Percentiles rank a stretch among this genome's conserved stretches.
phyloP scores from a whole-genome alignment of 1,284 basidiomycete species.

The Coriolopsis trogii region DNA sequence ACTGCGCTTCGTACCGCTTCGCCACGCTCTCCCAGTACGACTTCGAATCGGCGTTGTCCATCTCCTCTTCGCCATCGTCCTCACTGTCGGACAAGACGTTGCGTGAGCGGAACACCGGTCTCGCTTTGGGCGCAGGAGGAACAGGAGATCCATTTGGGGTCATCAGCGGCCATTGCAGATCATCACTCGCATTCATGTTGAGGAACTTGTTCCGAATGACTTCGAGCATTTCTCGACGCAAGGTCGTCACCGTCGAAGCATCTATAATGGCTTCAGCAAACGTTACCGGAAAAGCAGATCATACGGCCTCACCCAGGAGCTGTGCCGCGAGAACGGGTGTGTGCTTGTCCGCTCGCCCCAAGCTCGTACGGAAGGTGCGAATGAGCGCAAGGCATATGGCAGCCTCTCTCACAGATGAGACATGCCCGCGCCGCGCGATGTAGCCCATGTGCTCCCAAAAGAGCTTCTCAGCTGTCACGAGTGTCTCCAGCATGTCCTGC shows the following conservation, averaged over 20 bases:
- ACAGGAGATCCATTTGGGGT: constrained; percentile 44
- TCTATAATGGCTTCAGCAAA: constrained; percentile 46
- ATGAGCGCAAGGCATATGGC: constrained; percentile 73
- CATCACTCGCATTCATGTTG: constrained; percentile 45
- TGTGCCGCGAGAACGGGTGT: constrained; percentile 59
- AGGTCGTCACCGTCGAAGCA: constrained; percentile 70
- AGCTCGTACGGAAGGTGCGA: constrained; percentile 75
- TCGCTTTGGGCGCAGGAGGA: constrained; percentile 28
- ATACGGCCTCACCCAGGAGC: constrained; percentile 61
- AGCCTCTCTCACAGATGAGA: constrained; percentile 73
- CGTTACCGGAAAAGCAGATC: not conserved
- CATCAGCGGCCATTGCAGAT: constrained; percentile 70
- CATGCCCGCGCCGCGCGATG: constrained; percentile 62
- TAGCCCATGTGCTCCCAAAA: constrained; percentile 69
- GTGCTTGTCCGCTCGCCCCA: constrained; percentile 60
- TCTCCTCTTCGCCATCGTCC: constrained; percentile 39
- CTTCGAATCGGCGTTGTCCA: constrained; percentile 41
- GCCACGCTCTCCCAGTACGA: constrained; percentile 67
- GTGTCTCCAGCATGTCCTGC: constrained; percentile 61
- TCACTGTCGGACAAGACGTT: constrained; percentile 33
- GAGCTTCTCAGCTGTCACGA: constrained; percentile 69
- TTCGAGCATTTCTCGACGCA: constrained; percentile 80
- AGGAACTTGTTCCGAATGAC: constrained; percentile 69
- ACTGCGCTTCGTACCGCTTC: constrained; percentile 52
- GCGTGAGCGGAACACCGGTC: constrained; percentile 16